These are phyloP conservation scores for Colletotrichum musae DNA, from an alignment of 2,329 filamentous ascomycete species.

Conservation along the genomic window DNA sequence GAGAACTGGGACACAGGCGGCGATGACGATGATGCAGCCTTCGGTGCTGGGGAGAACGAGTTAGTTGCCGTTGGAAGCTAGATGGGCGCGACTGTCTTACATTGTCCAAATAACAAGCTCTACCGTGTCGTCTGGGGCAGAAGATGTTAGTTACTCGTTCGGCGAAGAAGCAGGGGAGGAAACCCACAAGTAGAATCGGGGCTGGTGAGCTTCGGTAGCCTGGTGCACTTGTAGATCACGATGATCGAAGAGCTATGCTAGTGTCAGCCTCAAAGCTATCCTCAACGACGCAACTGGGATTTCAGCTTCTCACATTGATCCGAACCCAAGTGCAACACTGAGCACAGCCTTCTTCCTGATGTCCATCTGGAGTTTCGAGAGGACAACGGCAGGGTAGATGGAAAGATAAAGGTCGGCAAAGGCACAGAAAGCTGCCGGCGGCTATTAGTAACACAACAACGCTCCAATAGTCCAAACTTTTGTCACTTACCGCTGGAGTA, in stretches of 20 bases:
- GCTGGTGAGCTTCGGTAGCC: constrained; percentile 48
- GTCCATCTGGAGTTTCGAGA: constrained; percentile 55
- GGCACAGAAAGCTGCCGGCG: constrained; percentile 51
- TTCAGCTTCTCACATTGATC: constrained; percentile 50
- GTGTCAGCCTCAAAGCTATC: background rate
- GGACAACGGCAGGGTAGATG: constrained; percentile 55
- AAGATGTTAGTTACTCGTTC: background rate
- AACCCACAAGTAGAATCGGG: constrained; percentile 45
- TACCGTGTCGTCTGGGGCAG: constrained; percentile 51
- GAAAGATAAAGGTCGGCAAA: constrained; percentile 59
- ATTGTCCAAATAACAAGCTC: constrained; percentile 62
- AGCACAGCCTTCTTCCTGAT: constrained; percentile 58
- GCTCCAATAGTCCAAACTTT: fast-evolving
- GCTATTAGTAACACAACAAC: background rate
- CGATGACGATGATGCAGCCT: constrained; percentile 52
- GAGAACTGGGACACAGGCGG: constrained; percentile 52
- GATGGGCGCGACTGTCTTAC: constrained; percentile 46
- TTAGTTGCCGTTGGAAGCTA: background rate
- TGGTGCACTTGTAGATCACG: constrained; percentile 53
- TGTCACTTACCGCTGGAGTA: constrained; percentile 53
- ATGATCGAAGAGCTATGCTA: constrained; percentile 44
- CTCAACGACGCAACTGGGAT: background rate
- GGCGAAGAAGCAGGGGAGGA: fast-evolving
- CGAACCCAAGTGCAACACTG: constrained; percentile 54
- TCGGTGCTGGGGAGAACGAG: constrained; percentile 46